Conservation (phyloP, 2,329 filamentous ascomycete species). For the Talaromyces amestolkiae region DNA sequence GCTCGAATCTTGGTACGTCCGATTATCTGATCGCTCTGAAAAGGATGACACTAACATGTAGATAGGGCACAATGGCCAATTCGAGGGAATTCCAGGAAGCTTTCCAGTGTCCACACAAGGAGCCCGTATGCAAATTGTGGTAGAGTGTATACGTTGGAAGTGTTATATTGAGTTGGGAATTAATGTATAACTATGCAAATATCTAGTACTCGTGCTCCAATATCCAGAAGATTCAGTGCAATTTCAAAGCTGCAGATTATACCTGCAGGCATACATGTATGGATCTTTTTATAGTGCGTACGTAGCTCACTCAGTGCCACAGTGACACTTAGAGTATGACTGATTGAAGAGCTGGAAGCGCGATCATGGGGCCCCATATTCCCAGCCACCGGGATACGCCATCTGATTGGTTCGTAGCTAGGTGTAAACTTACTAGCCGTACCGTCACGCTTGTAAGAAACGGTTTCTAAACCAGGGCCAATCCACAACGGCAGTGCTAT, state of each 20-base stretch:
- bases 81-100: slow-evolving; percentile 65
- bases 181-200: neutral
- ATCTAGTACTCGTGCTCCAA: neutral
- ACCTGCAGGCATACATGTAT: neutral
- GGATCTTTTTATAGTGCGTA: too few species aligned
- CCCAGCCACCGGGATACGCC: neutral
- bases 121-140: slow-evolving; percentile 70
- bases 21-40: neutral
- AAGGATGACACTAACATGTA: slow-evolving; percentile 13
- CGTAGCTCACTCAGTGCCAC: too few species aligned
- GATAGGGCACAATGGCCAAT: slow-evolving; percentile 62
- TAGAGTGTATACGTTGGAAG: slow-evolving; percentile 35
- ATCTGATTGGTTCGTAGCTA: neutral
- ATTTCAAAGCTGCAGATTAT: neutral
- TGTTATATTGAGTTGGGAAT: neutral
- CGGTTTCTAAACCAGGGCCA: too few species aligned
- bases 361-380: neutral
- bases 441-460: neutral
- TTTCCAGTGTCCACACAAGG: slow-evolving; percentile 63
- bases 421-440: neutral
- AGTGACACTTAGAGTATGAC: neutral
- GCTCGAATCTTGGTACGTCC: slow-evolving; percentile 50
- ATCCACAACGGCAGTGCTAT: neutral
- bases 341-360: neutral
- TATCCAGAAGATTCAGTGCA: neutral